Conservation (phyloP, 139 green algal species). For the Astrephomene gubernaculifera region DNA sequence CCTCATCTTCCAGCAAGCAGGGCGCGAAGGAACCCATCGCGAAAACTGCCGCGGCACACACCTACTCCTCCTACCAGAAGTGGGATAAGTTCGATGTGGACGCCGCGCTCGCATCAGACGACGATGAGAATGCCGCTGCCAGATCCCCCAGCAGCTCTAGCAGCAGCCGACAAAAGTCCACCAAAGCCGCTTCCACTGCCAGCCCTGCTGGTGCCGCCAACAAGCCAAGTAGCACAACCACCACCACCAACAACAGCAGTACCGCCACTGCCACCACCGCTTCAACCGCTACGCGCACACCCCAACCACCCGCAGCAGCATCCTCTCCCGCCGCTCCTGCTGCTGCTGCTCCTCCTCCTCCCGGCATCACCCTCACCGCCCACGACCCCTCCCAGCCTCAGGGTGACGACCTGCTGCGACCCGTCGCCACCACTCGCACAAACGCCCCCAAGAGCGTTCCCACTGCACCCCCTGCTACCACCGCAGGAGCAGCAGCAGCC, state of each 20-base stretch:
- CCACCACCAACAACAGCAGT: background rate
- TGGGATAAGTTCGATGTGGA: constrained; percentile 85
- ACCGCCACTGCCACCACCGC: background rate
- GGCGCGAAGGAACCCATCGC: no score
- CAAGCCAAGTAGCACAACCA: background rate
- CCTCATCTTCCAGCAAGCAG: background rate
- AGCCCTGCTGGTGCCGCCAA: background rate
- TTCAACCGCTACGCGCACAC: no score
- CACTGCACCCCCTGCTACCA: background rate
- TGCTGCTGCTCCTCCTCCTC: background rate
- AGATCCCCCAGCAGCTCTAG: no score
- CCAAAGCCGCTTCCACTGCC: background rate
- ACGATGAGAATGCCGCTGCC: constrained; percentile 50
- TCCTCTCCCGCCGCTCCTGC: background rate
- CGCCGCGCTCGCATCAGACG: constrained; percentile 56
- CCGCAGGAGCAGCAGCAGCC: background rate
- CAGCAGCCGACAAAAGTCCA: background rate
- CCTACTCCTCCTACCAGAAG: constrained; percentile 71
- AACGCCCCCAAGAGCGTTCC: background rate
- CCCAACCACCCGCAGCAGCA: no score
- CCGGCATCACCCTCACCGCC: constrained; percentile 4
- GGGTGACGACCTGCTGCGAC: constrained; percentile 17
- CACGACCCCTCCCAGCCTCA: background rate
- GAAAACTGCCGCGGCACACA: constrained; percentile 69
- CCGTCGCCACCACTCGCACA: constrained; percentile 4